These are phyloP conservation scores for Xylaria digitata DNA, from an alignment of 2,329 filamentous ascomycete genomes.

Conservation along the genomic window DNA sequence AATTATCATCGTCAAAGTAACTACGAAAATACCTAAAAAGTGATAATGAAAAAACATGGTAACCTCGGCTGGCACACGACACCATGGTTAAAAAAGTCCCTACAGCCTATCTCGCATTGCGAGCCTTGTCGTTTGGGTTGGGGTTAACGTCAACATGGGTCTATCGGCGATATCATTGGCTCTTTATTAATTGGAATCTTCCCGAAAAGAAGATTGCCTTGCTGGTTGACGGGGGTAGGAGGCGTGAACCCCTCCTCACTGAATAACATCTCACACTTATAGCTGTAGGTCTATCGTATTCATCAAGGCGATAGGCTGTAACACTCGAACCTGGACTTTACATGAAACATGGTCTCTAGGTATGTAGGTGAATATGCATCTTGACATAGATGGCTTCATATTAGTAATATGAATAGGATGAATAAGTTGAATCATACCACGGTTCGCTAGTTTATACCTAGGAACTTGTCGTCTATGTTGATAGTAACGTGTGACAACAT, in stretches of 20 bases:
- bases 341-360: not conserved
- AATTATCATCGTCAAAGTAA: conserved; percentile 17
- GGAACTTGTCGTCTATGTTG: not conserved
- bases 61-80: conserved; percentile 9
- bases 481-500: conserved; percentile 22
- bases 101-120: conserved; percentile 17
- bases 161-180: conserved; percentile 15
- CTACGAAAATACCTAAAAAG: not conserved
- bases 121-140: conserved; percentile 25
- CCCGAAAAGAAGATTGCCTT: conserved; percentile 14
- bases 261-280: conserved; percentile 1
- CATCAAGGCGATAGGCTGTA: conserved; percentile 8
- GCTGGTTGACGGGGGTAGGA: conserved; percentile 2
- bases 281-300: not conserved
- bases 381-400: conserved; percentile 27
- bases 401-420: not conserved
- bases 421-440: not conserved
- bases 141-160: conserved; percentile 23
- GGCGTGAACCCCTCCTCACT: not conserved
- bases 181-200: conserved; percentile 22
- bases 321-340: not conserved
- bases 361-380: conserved; percentile 1
- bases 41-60: not conserved
- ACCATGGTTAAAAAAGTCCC: conserved; percentile 22
- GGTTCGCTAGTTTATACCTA: not conserved